Conservation (phyloP, 768 basidiomycete species). For the Strobilomyces confusus region DNA sequence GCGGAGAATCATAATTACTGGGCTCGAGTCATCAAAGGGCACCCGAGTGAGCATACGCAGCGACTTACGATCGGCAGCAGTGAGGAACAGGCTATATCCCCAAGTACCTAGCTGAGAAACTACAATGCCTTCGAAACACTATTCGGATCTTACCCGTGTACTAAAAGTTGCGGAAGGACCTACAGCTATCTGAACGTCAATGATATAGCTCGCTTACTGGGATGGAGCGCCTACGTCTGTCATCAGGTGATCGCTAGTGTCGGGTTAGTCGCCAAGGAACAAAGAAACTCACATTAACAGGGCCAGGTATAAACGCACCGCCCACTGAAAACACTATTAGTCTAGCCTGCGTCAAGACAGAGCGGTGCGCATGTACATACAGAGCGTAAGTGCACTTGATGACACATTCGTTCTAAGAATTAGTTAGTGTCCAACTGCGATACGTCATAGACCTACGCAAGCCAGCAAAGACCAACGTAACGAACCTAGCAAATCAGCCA, state of each 20-base stretch:
- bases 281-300: neutral
- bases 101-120: too few relatives aligned
- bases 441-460: neutral
- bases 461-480: neutral
- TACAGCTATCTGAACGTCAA: too few relatives aligned
- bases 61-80: too few relatives aligned
- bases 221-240: neutral
- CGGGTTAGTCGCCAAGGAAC: neutral
- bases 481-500: neutral
- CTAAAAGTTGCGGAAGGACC: too few relatives aligned
- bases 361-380: neutral
- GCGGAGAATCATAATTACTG: constrained; percentile 13
- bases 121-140: too few relatives aligned
- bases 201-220: too few relatives aligned
- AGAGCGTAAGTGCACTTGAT: neutral
- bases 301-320: neutral
- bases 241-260: neutral
- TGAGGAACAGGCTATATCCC: too few relatives aligned
- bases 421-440: neutral
- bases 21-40: neutral
- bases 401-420: neutral
- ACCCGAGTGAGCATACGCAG: too few relatives aligned
- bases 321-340: neutral
- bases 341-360: neutral
- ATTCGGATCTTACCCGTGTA: too few relatives aligned